These are phyloP conservation scores for Arthrobotrys iridis DNA, from an alignment of 2,329 filamentous ascomycete genomes.

Conservation along the genomic window DNA sequence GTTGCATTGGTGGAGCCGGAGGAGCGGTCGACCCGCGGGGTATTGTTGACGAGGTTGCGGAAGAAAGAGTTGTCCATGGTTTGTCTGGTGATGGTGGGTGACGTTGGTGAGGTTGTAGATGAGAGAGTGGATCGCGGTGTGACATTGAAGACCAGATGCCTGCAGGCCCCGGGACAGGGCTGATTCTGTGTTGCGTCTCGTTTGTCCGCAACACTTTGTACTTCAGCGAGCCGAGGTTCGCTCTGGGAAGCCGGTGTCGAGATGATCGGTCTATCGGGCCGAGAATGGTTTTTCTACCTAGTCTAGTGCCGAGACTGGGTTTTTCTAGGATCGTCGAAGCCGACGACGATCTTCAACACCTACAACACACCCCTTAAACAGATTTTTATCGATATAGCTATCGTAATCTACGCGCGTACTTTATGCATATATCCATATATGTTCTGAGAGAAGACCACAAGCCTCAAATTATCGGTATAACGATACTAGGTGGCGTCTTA, in stretches of 20 bases:
- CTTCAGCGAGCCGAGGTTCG: neutral
- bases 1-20: conserved; percentile 59
- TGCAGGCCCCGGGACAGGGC: neutral
- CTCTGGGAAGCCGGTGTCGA: neutral
- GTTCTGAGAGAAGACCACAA: too few species aligned
- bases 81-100: neutral
- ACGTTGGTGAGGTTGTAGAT: conserved; percentile 7
- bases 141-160: conserved; percentile 1
- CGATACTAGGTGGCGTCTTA: too few species aligned
- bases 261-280: neutral
- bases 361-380: neutral
- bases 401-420: too few species aligned
- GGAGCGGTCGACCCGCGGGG: conserved; percentile 62
- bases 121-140: conserved; percentile 15
- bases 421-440: too few species aligned
- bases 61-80: conserved; percentile 96
- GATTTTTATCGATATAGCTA: too few species aligned
- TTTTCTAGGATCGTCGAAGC: neutral
- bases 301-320: too few species aligned
- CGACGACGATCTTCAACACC: neutral
- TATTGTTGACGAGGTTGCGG: conserved; percentile 76
- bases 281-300: too few species aligned
- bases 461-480: too few species aligned
- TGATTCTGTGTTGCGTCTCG: neutral
- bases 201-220: conserved; percentile 4